Evolutionary conservation across 2,329 filamentous ascomycete genomes (phyloP), one percentile per base, ranked within the genome.

Genomic region (Claviceps arundinis): DNA sequence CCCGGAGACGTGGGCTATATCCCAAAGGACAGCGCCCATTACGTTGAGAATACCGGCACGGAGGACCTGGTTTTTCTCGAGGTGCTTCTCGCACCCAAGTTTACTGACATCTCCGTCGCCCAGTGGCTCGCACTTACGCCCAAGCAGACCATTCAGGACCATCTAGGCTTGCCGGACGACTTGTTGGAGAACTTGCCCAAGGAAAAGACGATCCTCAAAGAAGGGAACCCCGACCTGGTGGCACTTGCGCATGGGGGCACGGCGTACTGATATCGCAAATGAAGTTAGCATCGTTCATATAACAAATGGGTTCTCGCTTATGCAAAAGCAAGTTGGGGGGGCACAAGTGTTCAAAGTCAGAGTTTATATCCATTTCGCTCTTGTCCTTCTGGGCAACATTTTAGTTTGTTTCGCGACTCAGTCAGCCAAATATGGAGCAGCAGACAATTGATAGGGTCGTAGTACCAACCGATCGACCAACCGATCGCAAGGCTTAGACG

Each of bases 1-100:
- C 76, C 76, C 19, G 78, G 78, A 16, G 77, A 80, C 54, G 77
- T 81, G 0, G 78, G 77, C 0, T 81, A 81, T 54, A 74, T 82
- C 11, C 76, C 77, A 3, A 51, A 52, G 11, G 58, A 58, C 0
- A 69, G 72, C 41, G 72, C 75, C 0, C 80, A 83, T 60, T 83
- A 81, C 56, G 67, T 83, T 17, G 78, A 83, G 65, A 83, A 82
- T 59, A 80, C 73, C 0, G 78, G 78, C 17, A 72, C 69, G 9
- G 74, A 76, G 54, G 75, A 80, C 54, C 63, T 82, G 8, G 65
- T 81, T 5, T 80, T 80, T 60, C 65, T 82, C n/a, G 78, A 82
- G 59, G 74, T 82, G 2, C 64, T 82, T 50, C 74, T 77, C 62
- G 73, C 77, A 3, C 60, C 63, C 24, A 66, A 68, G 50, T 78